Evolutionary conservation across 495 filamentous ascomycete species (phyloP), one percentile per base, ranked within the genome.

Genomic region (Bombardia bombarda): DNA sequence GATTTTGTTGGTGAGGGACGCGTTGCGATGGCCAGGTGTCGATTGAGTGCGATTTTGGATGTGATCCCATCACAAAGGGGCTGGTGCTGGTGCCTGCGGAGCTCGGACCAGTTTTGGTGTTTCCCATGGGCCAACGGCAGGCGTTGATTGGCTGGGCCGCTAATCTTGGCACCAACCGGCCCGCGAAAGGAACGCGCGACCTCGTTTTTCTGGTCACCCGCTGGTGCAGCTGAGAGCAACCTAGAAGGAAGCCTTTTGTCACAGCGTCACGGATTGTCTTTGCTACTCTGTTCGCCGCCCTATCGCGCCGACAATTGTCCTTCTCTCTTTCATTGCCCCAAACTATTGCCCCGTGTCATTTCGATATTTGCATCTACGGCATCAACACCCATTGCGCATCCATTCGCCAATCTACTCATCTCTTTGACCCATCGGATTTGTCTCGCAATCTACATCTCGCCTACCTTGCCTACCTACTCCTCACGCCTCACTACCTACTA

Each of bases 1-100:
- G n/a, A 38, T 37, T 41, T 38, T 23, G n/a, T 14, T 30, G 13
- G 16, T n/a, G 38, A 37, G 12, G 16, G 16, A 40, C 24, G n/a
- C 7, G 22, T 28, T 17, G n/a, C 23, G 24, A 30, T 26, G 22
- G 8, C 17, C 26, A 23, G 12, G 32, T 16, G 13, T 32, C 31
- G 46, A 23, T 17, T 30, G 28, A 50, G 30, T 19, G 23, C 24
- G 23, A 40, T 45, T 51, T 24, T 23, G 35, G 57, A 55, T 45
- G 53, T 61, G 56, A 48, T 61, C n/a, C n/a, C n/a, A n/a, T 59
- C 50, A 46, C 49, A 45, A 53, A 36, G 24, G 46, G 49, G 46
- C 47, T 58, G 58, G 40, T 61, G 46, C 47, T 58, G 58, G 40
- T 61, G 58, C 58, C 58, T 61, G 50, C 50, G 44, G 38, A 40